A percentile compares a stretch with the other conserved stretches of the same genome.
These are phyloP conservation scores for Paecilomyces variotii DNA, from an alignment of 2,329 filamentous ascomycete genomes.

Conservation along the genomic window DNA sequence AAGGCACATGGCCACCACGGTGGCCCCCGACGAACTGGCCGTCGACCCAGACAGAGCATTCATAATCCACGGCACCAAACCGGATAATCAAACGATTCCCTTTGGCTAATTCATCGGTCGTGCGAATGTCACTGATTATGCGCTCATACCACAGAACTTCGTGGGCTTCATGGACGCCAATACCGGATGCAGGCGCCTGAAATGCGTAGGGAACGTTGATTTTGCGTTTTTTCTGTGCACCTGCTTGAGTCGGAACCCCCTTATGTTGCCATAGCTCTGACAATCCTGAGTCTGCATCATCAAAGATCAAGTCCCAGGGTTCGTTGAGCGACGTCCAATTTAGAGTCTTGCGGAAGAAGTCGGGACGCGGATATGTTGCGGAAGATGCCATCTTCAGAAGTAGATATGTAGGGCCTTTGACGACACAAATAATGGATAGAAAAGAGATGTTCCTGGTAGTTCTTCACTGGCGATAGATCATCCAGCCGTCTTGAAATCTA, in stretches of 20 bases:
- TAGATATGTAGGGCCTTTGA: neutral
- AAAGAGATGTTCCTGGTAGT: neutral
- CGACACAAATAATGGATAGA: neutral
- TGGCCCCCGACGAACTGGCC: conserved; percentile 44
- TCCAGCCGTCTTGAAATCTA: neutral
- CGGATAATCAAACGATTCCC: conserved; percentile 36
- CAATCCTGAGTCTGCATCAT: conserved; percentile 55
- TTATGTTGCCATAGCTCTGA: conserved; percentile 45
- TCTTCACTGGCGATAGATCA: neutral
- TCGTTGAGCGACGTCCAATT: conserved; percentile 57
- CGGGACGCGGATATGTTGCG: conserved; percentile 52
- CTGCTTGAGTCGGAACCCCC: conserved; percentile 39
- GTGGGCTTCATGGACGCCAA: conserved; percentile 54
- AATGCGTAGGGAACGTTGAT: conserved; percentile 61
- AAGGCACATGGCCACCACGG: conserved; percentile 55
- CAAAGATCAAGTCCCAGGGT: conserved; percentile 57
- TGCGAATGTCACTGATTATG: conserved; percentile 43
- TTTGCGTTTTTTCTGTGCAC: conserved; percentile 35
- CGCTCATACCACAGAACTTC: conserved; percentile 62
- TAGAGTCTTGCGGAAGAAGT: conserved; percentile 51
- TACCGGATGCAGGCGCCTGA: conserved; percentile 56
- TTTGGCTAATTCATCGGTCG: conserved; percentile 30
- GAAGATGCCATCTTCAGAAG: neutral
- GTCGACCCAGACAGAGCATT: conserved; percentile 49
- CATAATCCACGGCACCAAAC: conserved; percentile 46